Base-by-base conservation (phyloP, 2,329 filamentous ascomycete species). In the Purpureocillium lavendulum region DNA sequence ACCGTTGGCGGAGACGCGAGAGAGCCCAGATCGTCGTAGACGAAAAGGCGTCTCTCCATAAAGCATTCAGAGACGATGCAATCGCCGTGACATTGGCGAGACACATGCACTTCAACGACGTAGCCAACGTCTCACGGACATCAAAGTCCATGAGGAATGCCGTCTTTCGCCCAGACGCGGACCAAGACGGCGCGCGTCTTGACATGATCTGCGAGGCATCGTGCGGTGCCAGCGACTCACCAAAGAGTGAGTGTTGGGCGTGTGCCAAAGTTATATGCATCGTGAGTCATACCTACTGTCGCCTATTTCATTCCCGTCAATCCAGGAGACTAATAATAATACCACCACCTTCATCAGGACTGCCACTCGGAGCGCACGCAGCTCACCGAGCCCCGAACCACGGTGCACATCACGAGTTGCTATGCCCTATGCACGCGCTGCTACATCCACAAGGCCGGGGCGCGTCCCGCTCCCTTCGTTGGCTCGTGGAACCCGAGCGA, bases 351-450 rank as follows among this genome's bases (percentile, higher is more conserved):
- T n/a, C n/a, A n/a, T 10, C 18, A 43, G 40, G 26, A 13, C 16
- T 43, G 38, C 16, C 28, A 24, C 10, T 17, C n/a, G 26, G 2
- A 3, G 14, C 14, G 33, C 14, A 12, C 9, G 16, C n/a, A 7
- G 6, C 35, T 42, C 28, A 14, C 26, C 3, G 10, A 33, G 11
- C 41, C 45, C 8, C 40, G 42, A 15, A 46, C 47, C 15, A 13
- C 37, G 28, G 24, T n/a, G 7, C 44, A 49, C 28, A 33, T 44
- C n/a, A 12, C 39, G 8, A 34, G 15, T 13, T 49, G 46, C 40
- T 44, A 40, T 42, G 46, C 42, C 29, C 31, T 49, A 16, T 49
- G 46, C 40, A 45, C 40, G 5, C 42, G 35, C n/a, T 49, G 46
- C 42, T 48, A 45, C 33, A 14, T 48, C 21, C 13, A 29, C n/a